Evolutionary conservation across 441 rosid species (phyloP).

Genomic region (Eruca vesicaria): DNA sequence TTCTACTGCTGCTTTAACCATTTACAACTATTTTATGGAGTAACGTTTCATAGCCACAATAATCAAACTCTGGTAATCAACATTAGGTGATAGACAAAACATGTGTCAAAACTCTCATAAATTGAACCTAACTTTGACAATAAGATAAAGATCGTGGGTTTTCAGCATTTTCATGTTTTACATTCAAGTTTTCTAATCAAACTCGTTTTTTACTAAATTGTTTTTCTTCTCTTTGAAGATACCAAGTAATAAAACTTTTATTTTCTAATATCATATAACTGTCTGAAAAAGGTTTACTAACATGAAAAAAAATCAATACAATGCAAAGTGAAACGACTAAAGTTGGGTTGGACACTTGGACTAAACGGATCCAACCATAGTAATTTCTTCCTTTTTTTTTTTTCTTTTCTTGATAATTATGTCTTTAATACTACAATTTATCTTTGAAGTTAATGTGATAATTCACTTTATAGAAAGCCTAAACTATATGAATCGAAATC

Average conservation of each 20-base stretch:
- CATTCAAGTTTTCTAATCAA: not conserved
- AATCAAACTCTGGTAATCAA: not conserved
- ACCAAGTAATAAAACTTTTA: not conserved
- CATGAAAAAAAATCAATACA: not conserved
- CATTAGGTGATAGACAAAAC: not conserved
- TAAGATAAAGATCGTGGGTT: not conserved
- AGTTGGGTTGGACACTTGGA: slow-evolving; percentile 16
- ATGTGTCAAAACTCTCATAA: slow-evolving; percentile 8
- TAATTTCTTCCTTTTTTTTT: not conserved
- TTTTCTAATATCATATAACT: too few species aligned
- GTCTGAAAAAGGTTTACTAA: not conserved
- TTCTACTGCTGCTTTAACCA: not conserved
- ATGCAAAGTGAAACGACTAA: not conserved
- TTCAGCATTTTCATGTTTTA: not conserved
- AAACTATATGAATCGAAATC: slow-evolving; percentile 37
- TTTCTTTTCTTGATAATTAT: not conserved
- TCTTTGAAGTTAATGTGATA: slow-evolving; percentile 14
- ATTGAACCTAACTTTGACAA: not conserved
- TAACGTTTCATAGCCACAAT: not conserved
- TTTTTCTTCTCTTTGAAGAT: not conserved
- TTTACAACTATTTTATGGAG: not conserved
- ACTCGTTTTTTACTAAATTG: not conserved
- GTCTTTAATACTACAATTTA: slow-evolving; percentile 8
- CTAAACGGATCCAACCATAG: not conserved
- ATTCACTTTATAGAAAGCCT: slow-evolving; percentile 37